Percentiles rank a stretch among this genome's conserved stretches.
Conservation (phyloP, 2,329 filamentous ascomycete genomes). For the Endocalyx cinctus region DNA sequence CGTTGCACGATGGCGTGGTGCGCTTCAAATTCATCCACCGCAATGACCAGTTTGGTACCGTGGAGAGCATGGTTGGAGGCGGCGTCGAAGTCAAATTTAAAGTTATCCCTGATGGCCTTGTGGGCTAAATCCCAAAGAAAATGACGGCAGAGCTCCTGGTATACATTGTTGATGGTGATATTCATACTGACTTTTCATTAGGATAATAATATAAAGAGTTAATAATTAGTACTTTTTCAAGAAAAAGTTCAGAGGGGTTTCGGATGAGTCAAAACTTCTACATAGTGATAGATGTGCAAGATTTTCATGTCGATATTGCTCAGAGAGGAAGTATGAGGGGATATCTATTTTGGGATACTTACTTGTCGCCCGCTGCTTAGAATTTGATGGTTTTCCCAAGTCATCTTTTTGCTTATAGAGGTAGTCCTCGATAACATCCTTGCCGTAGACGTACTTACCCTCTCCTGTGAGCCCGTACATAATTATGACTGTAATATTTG, state of each 20-base stretch:
- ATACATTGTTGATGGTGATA: conserved; percentile 22
- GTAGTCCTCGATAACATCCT: conserved; percentile 14
- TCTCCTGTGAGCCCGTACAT: too few species aligned
- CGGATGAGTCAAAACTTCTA: too few species aligned
- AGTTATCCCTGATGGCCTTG: conserved; percentile 19
- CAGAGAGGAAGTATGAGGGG: too few species aligned
- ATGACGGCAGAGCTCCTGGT: conserved; percentile 18
- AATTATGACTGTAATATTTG: too few species aligned
- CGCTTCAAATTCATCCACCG: conserved; percentile 20
- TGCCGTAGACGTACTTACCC: conserved; percentile 10
- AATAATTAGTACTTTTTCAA: too few species aligned
- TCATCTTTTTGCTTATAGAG: conserved; percentile 10
- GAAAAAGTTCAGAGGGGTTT: too few species aligned
- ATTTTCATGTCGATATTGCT: too few species aligned
- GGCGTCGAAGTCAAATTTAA: conserved; percentile 18
- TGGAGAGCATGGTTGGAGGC: conserved; percentile 10
- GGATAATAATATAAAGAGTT: too few species aligned
- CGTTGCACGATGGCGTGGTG: conserved; percentile 17
- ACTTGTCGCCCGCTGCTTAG: conserved; percentile 13
- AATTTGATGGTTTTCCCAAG: conserved; percentile 2
- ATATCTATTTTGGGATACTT: too few species aligned
- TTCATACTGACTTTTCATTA: conserved; percentile 25
- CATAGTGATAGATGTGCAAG: too few species aligned
- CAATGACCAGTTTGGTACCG: conserved; percentile 9
- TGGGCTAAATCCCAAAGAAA: conserved; percentile 24